Evolutionary conservation across 2,329 filamentous ascomycete genomes (phyloP), one percentile per base, ranked within the genome.

Genomic region (Ceratocystis destructans): DNA sequence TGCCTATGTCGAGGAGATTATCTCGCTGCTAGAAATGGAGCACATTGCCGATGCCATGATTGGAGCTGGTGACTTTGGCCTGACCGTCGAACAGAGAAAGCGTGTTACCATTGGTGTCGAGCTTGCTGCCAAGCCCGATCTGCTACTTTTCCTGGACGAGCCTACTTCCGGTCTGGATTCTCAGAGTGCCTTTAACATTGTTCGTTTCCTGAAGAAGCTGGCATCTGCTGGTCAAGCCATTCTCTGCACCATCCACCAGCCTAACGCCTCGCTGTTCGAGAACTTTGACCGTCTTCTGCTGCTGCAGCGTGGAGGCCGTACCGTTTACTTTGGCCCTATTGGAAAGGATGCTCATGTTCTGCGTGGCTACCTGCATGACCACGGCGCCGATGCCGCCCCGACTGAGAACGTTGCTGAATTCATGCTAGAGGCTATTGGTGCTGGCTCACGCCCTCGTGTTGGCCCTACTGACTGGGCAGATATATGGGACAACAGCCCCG

Each of bases 91-190:
- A 72, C 82, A 85, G 74, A 79, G 82, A 62, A 86, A 86, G 76
- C 88, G 90, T 71, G 83, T 96, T n/a, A 96, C 91, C 0, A 96
- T 96, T 68, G 91, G 89, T 71, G 90, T 96, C 8, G 91, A 96
- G 73, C 80, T 96, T 6, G 90, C 89, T 7, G 91, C 91, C 17
- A 94, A 89, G 75, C 88, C 88, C 1, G 83, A 89, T 70, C 78
- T 91, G 5, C 80, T 91, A 1, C 80, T 92, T 25, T 92, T 92
- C 79, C 77, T 92, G 46, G 88, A 92, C 69, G 88, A 92, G 74
- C 88, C 88, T 0, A 91, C 88, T 0, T 88, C 84, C 1, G 88
- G 88, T 66, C 82, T 92, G 1, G 86, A 89, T 72, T 84, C 81
- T 37, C 85, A 88, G 71, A 83, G 80, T 67, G 84, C 86, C 17